phyloP scores from a whole-genome alignment of 1,284 basidiomycete species.

The Papiliotrema nemorosa region DNA sequence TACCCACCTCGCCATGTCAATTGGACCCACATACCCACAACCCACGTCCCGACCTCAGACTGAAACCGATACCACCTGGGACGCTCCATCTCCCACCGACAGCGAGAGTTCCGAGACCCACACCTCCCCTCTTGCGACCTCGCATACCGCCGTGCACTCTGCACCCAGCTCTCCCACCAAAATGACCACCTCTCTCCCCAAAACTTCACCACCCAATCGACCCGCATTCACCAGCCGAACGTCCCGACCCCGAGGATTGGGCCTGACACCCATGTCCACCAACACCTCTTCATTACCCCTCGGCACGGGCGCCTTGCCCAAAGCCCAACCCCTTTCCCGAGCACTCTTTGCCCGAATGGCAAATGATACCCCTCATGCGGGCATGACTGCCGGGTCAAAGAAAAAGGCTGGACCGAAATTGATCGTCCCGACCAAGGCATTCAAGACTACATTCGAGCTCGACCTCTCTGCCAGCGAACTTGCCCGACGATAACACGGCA shows the following conservation, averaged over 20 bases:
- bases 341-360: conserved; percentile 35
- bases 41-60: too few relatives aligned
- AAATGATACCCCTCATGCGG: conserved; percentile 25
- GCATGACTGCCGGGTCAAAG: conserved; percentile 9
- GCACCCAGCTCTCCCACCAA: neutral
- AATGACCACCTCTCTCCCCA: neutral
- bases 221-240: neutral
- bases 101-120: conserved; percentile 1
- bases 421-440: conserved; percentile 42
- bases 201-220: conserved; percentile 1
- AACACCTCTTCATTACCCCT: neutral
- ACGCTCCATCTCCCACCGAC: conserved; percentile 2
- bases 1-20: neutral
- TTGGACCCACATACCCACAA: neutral
- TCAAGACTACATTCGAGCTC: conserved; percentile 45
- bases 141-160: neutral
- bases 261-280: conserved; percentile 10
- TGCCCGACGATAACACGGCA: conserved; percentile 17
- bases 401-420: conserved; percentile 35
- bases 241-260: conserved; percentile 14
- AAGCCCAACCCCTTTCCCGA: conserved; percentile 39
- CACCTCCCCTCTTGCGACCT: conserved; percentile 1
- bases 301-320: conserved; percentile 19
- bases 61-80: neutral
- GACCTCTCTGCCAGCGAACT: conserved; percentile 40